Evolutionary conservation across 306 rosid species (phyloP), one percentile per base, ranked within the genome.

Genomic region (Fragaria iinumae): DNA sequence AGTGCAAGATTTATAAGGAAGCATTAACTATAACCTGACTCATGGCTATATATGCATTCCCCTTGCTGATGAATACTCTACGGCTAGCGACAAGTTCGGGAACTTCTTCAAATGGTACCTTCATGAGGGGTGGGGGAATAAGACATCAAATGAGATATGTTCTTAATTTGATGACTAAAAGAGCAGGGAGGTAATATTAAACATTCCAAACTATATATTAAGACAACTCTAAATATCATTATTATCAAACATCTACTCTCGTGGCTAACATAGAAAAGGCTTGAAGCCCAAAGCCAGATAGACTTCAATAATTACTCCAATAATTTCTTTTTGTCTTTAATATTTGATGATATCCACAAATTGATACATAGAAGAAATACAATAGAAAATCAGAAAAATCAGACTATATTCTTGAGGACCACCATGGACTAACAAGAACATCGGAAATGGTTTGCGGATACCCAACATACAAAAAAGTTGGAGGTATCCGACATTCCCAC

Each of bases 41-140:
- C 84, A 87, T 86, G 65, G 97, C 96, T 72, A 95, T 85, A 78
- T 84, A 92, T 52, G 97, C 99, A 84, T 82, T 72, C 77, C 99
- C 97, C 86, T 87, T 93, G 29, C 85, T 88, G 69, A 92, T 67
- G 86, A 82, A 90, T 69, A 92, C 97, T 84, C 80, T 90, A 38
- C 97, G 92, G 53, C 96, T 88, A 87, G 91, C 92, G 52, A 92
- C 96, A 65, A 95, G 99, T 80, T 90, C 97, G 72, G 97, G 96
- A 86, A 95, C 97, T 87, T 92, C 99, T 88, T 92, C 93, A 82
- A 87, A 95, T 12, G 97, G 96, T 48, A 92, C 97, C 99, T 95
- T 81, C 79, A 85, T 55, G n/a, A 70, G 76, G 65, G 59, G 20
- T 29, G 25, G 55, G 55, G 23, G 57, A 70, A 70, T 49, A n/a